Evolutionary conservation across 2,329 filamentous ascomycete genomes (phyloP).

Genomic region (Phymatotrichopsis omnivora): DNA sequence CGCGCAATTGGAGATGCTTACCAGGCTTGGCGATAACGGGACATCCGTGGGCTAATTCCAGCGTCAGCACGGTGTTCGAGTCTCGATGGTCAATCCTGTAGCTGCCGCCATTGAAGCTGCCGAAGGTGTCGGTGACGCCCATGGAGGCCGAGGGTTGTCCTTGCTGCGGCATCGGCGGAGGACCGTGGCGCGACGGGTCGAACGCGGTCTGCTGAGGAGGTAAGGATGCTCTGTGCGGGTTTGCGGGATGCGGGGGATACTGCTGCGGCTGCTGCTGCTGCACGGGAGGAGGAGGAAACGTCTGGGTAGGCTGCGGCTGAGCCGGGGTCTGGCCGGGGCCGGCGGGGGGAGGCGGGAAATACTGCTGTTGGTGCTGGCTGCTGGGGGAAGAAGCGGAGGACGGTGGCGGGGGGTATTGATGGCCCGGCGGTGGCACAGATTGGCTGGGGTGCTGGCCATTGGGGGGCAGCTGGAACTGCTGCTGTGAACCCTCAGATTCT

Average conservation of each 20-base stretch:
- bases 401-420: constrained; percentile 42
- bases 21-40: constrained; percentile 71
- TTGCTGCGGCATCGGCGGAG: constrained; percentile 34
- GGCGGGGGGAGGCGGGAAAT: constrained; percentile 32
- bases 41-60: constrained; percentile 83
- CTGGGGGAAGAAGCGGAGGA: constrained; percentile 40
- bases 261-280: constrained; percentile 18
- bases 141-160: constrained; percentile 32
- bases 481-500: too few species aligned
- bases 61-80: constrained; percentile 76
- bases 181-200: constrained; percentile 35
- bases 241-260: constrained; percentile 26
- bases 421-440: constrained; percentile 30
- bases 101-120: constrained; percentile 94
- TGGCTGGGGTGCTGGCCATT: too few species aligned
- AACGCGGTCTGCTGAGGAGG: constrained; percentile 35
- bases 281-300: constrained; percentile 31
- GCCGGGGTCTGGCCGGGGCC: constrained; percentile 28
- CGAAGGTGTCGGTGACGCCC: constrained; percentile 61
- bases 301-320: constrained; percentile 30
- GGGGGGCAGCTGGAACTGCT: constrained; percentile 29
- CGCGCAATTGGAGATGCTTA: constrained; percentile 32
- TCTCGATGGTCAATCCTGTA: constrained; percentile 90
- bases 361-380: constrained; percentile 33
- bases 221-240: constrained; percentile 26